Evolutionary conservation across 75 land plant species (phyloP).

Genomic region (Pinus taeda): DNA sequence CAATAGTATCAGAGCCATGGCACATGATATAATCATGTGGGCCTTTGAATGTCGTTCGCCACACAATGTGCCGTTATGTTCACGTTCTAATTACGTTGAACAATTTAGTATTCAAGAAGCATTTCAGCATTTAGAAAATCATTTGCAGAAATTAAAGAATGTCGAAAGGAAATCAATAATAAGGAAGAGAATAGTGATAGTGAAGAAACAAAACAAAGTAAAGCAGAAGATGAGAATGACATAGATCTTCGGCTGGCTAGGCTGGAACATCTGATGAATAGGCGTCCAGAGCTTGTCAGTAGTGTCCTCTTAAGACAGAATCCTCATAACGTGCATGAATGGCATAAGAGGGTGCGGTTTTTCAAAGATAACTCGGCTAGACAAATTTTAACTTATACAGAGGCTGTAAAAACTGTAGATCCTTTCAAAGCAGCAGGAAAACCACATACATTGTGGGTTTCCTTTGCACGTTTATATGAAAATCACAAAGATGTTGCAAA

Average conservation of each 20-base stretch:
- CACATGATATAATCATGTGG: too few species aligned
- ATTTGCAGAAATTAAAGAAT: too few species aligned
- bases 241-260: conserved; percentile 76
- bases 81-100: too few species aligned
- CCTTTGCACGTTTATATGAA: conserved; percentile 89
- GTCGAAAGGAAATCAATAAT: too few species aligned
- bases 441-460: conserved; percentile 92
- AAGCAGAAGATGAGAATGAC: conserved; percentile 84
- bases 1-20: too few species aligned
- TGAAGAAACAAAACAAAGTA: too few species aligned
- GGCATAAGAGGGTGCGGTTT: conserved; percentile 86
- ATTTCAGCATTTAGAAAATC: too few species aligned
- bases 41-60: too few species aligned
- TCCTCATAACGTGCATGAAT: conserved; percentile 97
- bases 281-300: conserved; percentile 90
- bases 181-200: too few species aligned
- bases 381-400: conserved; percentile 82
- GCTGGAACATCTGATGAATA: conserved; percentile 65
- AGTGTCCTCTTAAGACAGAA: conserved; percentile 90
- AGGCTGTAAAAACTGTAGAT: conserved; percentile 92
- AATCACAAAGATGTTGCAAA: conserved; percentile 69
- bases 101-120: too few species aligned
- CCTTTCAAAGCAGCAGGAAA: conserved; percentile 95
- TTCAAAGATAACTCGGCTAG: conserved; percentile 75
- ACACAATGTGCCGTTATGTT: too few species aligned